Base-by-base conservation (phyloP, 306 rosid species). In the Fagus sylvatica region DNA sequence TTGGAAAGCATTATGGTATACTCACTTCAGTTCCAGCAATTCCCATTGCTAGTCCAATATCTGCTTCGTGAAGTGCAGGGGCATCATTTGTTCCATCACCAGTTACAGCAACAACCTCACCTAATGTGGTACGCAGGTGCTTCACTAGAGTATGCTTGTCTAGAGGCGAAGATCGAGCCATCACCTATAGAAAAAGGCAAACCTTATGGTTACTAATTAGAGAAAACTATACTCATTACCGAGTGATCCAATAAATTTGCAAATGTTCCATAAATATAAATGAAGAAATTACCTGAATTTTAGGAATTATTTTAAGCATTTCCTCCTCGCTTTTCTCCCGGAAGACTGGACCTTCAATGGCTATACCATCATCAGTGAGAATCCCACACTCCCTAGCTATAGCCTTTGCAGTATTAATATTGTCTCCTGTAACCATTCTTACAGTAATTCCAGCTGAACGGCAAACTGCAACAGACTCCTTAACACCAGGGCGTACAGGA, bases 41-140 rank as follows among this genome's bases (percentile, higher is more conserved):
- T 48, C 99, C 99, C 99, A 95, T 95, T 77, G 99, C 99, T 55
- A 95, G 89, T 83, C 99, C 99, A 84, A 95, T 93, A 79, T 95
- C 98, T 32, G 99, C 99, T 84, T 95, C 98, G 55, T 95, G 98
- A 81, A 95, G 99, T 13, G 99, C 99, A 3, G 99, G 99, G 39
- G 98, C 98, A 87, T 95, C 99, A 67, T 95, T 95, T 84, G 98
- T 95, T 80, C 99, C 99, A 75, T 93, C 99, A 16, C 99, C 99
- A 49, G 99, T 95, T 59, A 95, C 98, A 66, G 99, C 99, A 76
- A 95, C 99, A 33, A 95, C 99, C 85, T 95, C 98, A 67, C 85
- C 85, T 59, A 95, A 88, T 15, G 97, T 85, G 73, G 98, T 95
- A 54, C 98, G 90, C 84, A 95, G 73, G 72, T 95, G 99, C 80